These are phyloP conservation scores for Fraxinus platypoda DNA, from an alignment of 305 asterid species.

Conservation along the genomic window DNA sequence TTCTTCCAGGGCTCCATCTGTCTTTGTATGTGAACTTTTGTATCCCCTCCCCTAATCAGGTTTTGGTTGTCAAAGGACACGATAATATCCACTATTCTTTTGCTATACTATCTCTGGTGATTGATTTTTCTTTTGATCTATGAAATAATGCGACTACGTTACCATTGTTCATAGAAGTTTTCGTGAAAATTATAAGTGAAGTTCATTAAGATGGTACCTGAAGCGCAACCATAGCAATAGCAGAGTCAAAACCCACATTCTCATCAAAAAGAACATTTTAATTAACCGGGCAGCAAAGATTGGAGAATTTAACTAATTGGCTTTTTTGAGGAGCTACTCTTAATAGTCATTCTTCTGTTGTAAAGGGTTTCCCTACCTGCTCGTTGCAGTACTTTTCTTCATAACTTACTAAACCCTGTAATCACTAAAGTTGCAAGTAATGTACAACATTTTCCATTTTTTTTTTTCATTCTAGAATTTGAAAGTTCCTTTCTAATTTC, in stretches of 20 bases:
- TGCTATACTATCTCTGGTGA: neutral
- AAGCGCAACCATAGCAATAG: neutral
- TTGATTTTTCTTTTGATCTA: neutral
- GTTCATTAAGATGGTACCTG: neutral
- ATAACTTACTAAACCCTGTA: neutral
- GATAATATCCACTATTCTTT: neutral
- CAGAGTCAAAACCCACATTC: neutral
- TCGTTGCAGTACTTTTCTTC: neutral
- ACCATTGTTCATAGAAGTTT: neutral
- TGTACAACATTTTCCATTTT: neutral
- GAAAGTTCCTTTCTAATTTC: neutral
- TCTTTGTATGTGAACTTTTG: neutral
- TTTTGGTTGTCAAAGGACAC: neutral
- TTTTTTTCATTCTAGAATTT: neutral
- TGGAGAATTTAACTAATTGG: neutral
- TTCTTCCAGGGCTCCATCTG: neutral
- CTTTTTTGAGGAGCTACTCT: neutral
- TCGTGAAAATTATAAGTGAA: neutral
- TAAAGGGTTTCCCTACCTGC: neutral
- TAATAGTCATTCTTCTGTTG: neutral
- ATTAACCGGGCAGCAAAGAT: neutral
- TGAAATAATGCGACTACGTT: neutral
- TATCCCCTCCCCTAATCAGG: neutral
- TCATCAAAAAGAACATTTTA: neutral
- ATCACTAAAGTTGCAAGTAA: neutral